Evolutionary conservation across 306 rosid species (phyloP).

Genomic region (Dalbergia oliveri): DNA sequence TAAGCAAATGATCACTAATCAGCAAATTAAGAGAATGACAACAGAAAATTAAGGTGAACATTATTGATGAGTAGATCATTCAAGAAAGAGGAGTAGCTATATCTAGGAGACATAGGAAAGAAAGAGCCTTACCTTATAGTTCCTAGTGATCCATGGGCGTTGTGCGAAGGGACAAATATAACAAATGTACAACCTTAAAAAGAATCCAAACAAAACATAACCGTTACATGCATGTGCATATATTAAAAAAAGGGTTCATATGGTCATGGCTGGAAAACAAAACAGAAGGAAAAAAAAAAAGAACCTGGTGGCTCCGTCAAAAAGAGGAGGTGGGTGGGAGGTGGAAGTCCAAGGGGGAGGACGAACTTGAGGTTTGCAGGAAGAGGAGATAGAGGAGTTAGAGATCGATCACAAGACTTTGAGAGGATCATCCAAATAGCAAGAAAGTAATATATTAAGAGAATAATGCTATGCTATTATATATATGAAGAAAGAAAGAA

Average conservation of each 20-base stretch:
- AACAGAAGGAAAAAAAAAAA: not conserved
- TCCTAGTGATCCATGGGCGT: conserved; percentile 70
- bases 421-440: too few species aligned
- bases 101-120: not conserved
- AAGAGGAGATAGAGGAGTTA: too few species aligned
- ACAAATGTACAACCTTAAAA: conserved; percentile 56
- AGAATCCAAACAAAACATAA: not conserved
- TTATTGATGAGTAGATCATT: not conserved
- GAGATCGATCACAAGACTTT: not conserved
- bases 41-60: not conserved
- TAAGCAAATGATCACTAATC: conserved; percentile 11
- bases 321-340: conserved; percentile 51
- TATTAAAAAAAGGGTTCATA: too few species aligned
- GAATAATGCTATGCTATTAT: too few species aligned
- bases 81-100: not conserved
- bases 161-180: conserved; percentile 69
- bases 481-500: not conserved
- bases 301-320: conserved; percentile 72
- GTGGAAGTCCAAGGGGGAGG: conserved; percentile 56
- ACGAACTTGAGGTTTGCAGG: not conserved
- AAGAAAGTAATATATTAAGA: not conserved
- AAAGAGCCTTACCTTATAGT: conserved; percentile 57
- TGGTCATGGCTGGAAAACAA: too few species aligned
- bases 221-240: not conserved
- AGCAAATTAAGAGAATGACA: not conserved